These are phyloP conservation scores for Boletus calvinii DNA, from an alignment of 1,284 basidiomycete species.

Conservation along the genomic window DNA sequence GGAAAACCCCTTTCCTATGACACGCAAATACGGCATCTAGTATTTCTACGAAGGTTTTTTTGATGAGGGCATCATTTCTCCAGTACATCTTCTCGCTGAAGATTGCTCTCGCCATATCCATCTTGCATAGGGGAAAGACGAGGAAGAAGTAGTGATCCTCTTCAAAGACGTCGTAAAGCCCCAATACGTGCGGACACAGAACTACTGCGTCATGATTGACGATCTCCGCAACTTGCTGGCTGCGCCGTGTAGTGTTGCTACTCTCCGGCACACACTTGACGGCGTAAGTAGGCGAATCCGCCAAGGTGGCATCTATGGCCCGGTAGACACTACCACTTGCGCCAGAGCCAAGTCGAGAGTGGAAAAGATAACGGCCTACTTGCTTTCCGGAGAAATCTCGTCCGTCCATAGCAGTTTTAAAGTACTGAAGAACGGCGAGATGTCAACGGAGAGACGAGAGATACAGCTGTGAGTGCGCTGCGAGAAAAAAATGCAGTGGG, in stretches of 20 bases:
- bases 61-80: slow-evolving; percentile 57
- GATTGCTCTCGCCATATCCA: slow-evolving; percentile 53
- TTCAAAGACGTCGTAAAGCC: slow-evolving; percentile 53
- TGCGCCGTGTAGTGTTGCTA: slow-evolving; percentile 45
- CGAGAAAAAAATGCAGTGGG: not conserved
- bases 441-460: not conserved
- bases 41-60: slow-evolving; percentile 66
- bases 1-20: slow-evolving; percentile 71
- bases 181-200: slow-evolving; percentile 50
- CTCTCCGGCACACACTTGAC: slow-evolving; percentile 69
- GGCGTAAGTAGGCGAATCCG: slow-evolving; percentile 42
- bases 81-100: slow-evolving; percentile 44
- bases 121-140: slow-evolving; percentile 61
- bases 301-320: slow-evolving; percentile 9
- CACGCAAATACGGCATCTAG: slow-evolving; percentile 76
- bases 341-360: slow-evolving; percentile 11
- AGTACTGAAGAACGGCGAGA: not conserved
- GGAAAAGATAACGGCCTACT: slow-evolving; percentile 14
- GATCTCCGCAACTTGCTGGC: slow-evolving; percentile 59
- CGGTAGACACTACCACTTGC: slow-evolving; percentile 13
- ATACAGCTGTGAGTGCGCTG: not conserved
- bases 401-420: not conserved
- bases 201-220: slow-evolving; percentile 52
- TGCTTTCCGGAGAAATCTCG: slow-evolving; percentile 12
- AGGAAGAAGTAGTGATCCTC: slow-evolving; percentile 52